These are phyloP conservation scores for Eimeria necatrix DNA, from an alignment of 169 alveolate species.

Conservation along the genomic window DNA sequence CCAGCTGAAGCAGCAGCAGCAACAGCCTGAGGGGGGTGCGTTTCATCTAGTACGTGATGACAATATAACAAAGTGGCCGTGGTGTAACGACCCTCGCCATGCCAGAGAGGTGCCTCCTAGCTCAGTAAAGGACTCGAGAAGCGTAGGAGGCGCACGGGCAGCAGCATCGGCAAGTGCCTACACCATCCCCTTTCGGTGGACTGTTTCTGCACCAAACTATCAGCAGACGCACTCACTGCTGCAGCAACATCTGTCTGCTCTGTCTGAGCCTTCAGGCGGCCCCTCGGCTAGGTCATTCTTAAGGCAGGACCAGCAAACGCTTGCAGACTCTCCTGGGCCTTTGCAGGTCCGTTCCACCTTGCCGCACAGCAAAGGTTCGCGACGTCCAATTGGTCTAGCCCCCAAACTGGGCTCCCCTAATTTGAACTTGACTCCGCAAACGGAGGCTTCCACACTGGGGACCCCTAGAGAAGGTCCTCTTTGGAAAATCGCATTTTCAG, in stretches of 20 bases:
- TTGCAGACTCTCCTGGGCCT: background rate
- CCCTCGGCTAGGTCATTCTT: background rate
- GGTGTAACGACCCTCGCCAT: constrained; percentile 21
- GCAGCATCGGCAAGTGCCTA: background rate
- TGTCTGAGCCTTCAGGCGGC: background rate
- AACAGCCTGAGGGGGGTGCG: background rate
- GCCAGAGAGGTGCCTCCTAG: background rate
- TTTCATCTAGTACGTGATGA: background rate
- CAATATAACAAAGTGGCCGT: background rate
- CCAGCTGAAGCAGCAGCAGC: constrained; percentile 60
- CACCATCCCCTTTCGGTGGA: constrained; percentile 49
- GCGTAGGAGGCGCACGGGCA: background rate
- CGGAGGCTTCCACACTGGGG: background rate
- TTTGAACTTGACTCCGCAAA: background rate
- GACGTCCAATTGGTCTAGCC: background rate
- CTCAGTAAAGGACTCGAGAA: background rate
- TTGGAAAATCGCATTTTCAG: background rate
- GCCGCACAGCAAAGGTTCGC: background rate
- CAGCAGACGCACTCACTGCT: constrained; percentile 10
- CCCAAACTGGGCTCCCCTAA: background rate
- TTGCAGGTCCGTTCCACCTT: background rate
- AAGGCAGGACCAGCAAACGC: background rate
- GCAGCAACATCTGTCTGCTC: constrained; percentile 44
- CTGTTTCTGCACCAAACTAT: constrained; percentile 50
- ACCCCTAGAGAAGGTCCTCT: background rate